Conservation (phyloP, 371 early-diverging fungal genomes). For the Mortierella sp. region DNA sequence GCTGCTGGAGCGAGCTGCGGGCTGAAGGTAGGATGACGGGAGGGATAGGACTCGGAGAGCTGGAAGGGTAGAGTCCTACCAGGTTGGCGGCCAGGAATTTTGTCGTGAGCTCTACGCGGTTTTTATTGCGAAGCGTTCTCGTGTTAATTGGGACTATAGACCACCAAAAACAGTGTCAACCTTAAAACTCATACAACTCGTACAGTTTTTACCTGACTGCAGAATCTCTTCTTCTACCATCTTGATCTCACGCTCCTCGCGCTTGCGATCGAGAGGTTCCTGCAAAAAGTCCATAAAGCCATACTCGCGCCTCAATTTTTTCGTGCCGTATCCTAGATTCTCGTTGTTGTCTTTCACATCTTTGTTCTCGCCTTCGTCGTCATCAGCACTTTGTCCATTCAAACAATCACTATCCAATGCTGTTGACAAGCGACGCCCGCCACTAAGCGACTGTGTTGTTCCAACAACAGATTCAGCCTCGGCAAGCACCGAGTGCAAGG, state of each 20-base stretch:
- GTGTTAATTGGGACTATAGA: too few species aligned
- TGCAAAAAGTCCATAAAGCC: slow-evolving; percentile 22
- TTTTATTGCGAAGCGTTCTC: too few species aligned
- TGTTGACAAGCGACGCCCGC: background rate
- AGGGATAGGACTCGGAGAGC: slow-evolving; percentile 24
- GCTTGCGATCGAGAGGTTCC: slow-evolving; percentile 21
- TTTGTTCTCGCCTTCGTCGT: background rate
- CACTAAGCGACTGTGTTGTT: background rate
- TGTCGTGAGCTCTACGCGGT: slow-evolving; percentile 38
- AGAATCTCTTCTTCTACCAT: slow-evolving; percentile 41
- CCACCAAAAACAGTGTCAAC: too few species aligned
- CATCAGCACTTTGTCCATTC: background rate
- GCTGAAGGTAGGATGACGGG: slow-evolving; percentile 33
- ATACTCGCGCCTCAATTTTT: background rate
- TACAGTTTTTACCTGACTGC: slow-evolving; percentile 24
- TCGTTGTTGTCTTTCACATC: background rate
- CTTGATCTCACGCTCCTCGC: slow-evolving; percentile 29
- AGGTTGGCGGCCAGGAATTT: slow-evolving; percentile 31
- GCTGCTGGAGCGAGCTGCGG: slow-evolving; percentile 7
- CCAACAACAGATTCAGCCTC: slow-evolving; percentile 23
- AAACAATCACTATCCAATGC: background rate
- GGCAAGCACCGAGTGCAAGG: slow-evolving; percentile 32
- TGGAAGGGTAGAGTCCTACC: slow-evolving; percentile 34
- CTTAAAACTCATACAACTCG: too few species aligned
- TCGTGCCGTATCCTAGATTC: background rate